Evolutionary conservation across 2,329 filamentous ascomycete species (phyloP), one percentile per base, ranked within the genome.

Genomic region (Botrytis fragariae): DNA sequence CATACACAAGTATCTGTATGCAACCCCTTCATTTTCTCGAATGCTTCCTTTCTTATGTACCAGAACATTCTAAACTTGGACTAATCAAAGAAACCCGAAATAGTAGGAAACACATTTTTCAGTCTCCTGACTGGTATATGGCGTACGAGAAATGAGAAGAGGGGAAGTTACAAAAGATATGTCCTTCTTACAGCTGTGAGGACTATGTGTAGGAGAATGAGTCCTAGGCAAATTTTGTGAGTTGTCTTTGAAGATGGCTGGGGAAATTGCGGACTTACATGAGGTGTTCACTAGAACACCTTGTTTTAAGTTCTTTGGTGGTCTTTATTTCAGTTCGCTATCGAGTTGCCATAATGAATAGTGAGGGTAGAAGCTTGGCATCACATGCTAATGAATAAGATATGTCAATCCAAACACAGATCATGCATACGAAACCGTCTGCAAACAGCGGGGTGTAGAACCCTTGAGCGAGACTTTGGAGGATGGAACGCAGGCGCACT

Each of bases 401-500:
- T 77, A 75, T 62, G 6, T 79, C 20, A 67, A 57, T 1, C 48
- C 74, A 25, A 74, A 74, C 7, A 79, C 78, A 32, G 77, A 79
- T 44, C 73, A 76, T 35, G 69, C 73, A 4, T 81, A 81, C 29
- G 67, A 67, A 14, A 57, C n/a, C 3, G 71, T 74, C 14, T 80
- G 79, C 70, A 80, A 79, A 71, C 72, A 74, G 16, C 65, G 74
- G 25, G 73, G 74, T 5, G 45, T 77, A 8, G 71, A 71, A 6
- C 77, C 78, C 1, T 74, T 75, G 8, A 78, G 75, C 35, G 77
- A 79, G 72, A 74, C 77, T 7, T 74, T 81, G 3, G 73, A 74
- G 61, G 81, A 83, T 68, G 85, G 85, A 12, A 80, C 83, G 18
- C 81, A 83, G 72, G 82, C 84, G 0, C 83, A 85, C 75, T 87